phyloP scores from a whole-genome alignment of 495 filamentous ascomycete genomes.

The Neurospora discreta region DNA sequence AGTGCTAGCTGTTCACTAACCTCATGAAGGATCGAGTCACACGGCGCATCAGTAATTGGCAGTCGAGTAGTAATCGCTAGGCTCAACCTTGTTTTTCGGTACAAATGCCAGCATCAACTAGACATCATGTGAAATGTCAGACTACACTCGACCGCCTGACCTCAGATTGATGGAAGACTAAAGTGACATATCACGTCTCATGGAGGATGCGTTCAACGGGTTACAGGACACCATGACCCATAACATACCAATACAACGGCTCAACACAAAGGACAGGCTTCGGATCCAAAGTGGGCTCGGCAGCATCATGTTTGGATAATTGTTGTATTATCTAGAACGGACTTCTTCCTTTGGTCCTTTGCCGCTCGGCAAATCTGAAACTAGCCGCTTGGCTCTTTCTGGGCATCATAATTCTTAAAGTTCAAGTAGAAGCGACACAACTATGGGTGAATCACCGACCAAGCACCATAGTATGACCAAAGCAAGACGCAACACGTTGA shows the following conservation, averaged over 20 bases:
- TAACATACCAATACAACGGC: not conserved
- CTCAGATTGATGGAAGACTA: not conserved
- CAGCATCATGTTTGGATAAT: not conserved
- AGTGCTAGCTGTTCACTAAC: not conserved
- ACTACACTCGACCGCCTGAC: not conserved
- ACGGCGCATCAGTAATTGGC: not conserved
- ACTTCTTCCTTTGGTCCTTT: not conserved
- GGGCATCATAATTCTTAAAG: not conserved
- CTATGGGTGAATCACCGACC: not conserved
- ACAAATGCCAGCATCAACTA: not conserved
- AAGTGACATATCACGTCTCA: not conserved
- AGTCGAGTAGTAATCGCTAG: not conserved
- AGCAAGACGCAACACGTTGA: not conserved
- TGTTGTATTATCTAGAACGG: not conserved
- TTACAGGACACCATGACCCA: not conserved
- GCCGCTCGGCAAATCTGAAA: not conserved
- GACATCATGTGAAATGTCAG: not conserved
- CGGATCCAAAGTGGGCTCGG: not conserved
- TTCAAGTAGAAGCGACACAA: not conserved
- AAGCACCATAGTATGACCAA: not conserved
- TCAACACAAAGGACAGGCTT: not conserved
- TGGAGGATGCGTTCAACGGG: not conserved
- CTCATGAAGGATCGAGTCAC: not conserved
- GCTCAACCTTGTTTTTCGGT: not conserved
- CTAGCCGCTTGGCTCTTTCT: not conserved